Evolutionary conservation across 495 filamentous ascomycete genomes (phyloP), one percentile per base, ranked within the genome.

Genomic region (Podospora comata): DNA sequence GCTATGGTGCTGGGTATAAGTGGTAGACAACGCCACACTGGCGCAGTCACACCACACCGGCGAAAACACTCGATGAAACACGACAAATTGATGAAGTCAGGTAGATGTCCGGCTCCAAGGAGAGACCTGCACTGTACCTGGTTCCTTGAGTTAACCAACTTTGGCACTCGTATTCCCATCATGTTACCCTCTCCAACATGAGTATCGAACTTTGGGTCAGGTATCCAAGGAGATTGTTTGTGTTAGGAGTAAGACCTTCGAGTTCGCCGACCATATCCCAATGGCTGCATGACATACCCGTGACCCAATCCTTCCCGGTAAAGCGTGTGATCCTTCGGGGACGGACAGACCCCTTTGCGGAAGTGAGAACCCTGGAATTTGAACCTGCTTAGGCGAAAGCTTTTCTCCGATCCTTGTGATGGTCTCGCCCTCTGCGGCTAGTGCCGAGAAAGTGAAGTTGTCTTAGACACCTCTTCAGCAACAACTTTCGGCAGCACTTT

Each of bases 21-120:
- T 23, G 23, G 23, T 39, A 44, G 28, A 26, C 19, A 44, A 44
- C 28, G 32, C 32, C 13, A 26, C 32, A 48, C 19, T 13, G 32
- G 32, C 62, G 26, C 53, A 44, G 53, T 44, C 30, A 64, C 34
- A 64, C 53, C 62, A 23, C 30, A 48, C 44, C 61, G 23, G 27
- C 30, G 5, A 32, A 32, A 32, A 32, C 30, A 7, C 7, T 20
- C 9, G 23, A 27, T 7, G 30, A 32, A 32, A 23, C 32, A n/a
- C 32, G 18, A 19, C 18, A 16, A 5, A 48, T 0, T 48, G 15
- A 16, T 11, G 39, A 16, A 48, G 39, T 48, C 9, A 11, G 9
- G 13, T 48, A 16, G 39, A 48, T 48, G 13, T 48, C 39, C 0
- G 13, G 39, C 39, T 48, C 13, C 39, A 48, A 16, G 2, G 13